Base-by-base conservation (phyloP, 225 moss, liverwort and hornwort genomes). In the Thuidium tamariscinum region DNA sequence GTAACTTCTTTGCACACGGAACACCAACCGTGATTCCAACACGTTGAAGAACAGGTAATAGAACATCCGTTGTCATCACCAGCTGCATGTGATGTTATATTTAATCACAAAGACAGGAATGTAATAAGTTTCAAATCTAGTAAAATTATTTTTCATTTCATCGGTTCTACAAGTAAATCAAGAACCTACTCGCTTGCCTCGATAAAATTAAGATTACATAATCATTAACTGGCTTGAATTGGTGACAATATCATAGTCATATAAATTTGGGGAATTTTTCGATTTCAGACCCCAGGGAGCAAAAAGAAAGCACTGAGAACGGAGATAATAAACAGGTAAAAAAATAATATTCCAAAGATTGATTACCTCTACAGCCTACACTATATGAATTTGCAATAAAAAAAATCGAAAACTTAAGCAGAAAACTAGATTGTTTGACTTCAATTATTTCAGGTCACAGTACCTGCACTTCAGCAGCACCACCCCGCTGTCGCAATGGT, bases 401-500 rank as follows among this genome's bases (percentile, higher is more conserved):
- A 74, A 49, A 44, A 80, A 34, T 29, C 42, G 18, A 69, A 41
- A 46, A 57, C 56, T 57, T 32, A 15, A 74, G 59, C 41, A 83
- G 37, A 59, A 27, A 36, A 66, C 9, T 66, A 51, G 18, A 64
- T 26, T 11, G 23, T 41, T 83, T 73, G 11, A 82, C 42, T 16
- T 54, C 12, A 63, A 85, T 81, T 32, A 19, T 85, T 61, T 62
- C 84, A 88, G 34, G 36, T 73, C 80, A 30, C 65, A 84, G 77
- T 88, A 94, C 97, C 97, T 97, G 97, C 83, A 97, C 95, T 95
- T 97, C 98, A 88, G 96, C 97, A 80, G 94, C 93, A 88, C 98
- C 94, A 76, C 93, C 95, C 72, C 97, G 94, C 87, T 96, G 97
- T 67, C 98, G 96, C 88, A 99, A 90, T 48, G 98, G 98, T 88